Evolutionary conservation across 495 filamentous ascomycete species (phyloP), one percentile per base, ranked within the genome.

Genomic region (Penicillium robsamsonii): DNA sequence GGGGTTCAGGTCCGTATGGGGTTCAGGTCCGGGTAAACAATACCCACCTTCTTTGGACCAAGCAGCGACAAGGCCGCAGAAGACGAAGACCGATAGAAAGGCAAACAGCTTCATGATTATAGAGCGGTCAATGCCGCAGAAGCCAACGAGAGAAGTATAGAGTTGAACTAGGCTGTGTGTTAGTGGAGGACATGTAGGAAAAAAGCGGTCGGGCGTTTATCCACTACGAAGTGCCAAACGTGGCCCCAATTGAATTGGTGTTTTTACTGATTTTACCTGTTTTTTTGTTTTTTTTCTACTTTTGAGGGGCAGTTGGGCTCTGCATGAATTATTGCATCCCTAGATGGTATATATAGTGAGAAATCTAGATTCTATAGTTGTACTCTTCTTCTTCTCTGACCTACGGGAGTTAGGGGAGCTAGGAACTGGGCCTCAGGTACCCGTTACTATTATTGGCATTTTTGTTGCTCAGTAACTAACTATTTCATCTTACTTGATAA

Each of bases 11-110:
- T 30, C 53, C 31, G 24, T 41, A 61, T 54, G 38, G 52, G 30
- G 3, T 30, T 8, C 18, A 10, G 27, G 30, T 30, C 53, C 31
- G 24, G 52, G 46, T 54, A 25, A 40, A 44, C 18, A 49, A 59
- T 27, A 75, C 80, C 52, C 70, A 87, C 90, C 90, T 82, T 94
- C 90, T 75, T 93, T 92, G 9, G 83, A 81, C 88, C 90, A 96
- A 15, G 89, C 90, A 55, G 83, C 81, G 43, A 81, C 84, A 31
- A 88, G 62, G 9, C 82, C 82, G 33, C 89, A 73, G 44, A 70
- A 62, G 50, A 70, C 66, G 24, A 76, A 64, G 38, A 75, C 20
- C 4, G 72, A 35, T 33, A 76, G 56, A 46, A 65, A 71, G 29
- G 63, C 45, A 35, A 63, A 56, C 20, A 63, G 56, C 69, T 71